Percentiles rank a stretch among this genome's conserved stretches.
Conservation (phyloP, 2,329 filamentous ascomycete species). For the Cladosporium colombiae region DNA sequence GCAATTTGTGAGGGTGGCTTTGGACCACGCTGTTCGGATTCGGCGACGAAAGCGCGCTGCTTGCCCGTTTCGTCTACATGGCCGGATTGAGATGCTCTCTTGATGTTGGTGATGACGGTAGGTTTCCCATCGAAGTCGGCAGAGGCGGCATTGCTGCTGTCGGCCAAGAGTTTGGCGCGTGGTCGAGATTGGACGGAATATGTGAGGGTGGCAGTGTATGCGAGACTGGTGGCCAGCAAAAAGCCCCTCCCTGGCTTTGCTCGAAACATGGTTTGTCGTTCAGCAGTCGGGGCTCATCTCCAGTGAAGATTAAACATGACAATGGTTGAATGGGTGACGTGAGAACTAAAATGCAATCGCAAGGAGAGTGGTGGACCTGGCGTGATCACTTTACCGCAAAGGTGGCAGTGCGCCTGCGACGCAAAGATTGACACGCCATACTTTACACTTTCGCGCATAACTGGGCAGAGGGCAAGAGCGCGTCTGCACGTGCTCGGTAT, state of each 20-base stretch:
- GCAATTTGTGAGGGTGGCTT: slow-evolving; percentile 6
- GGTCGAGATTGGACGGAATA: not conserved
- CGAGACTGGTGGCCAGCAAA: slow-evolving; percentile 3
- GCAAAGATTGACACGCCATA: slow-evolving; percentile 4
- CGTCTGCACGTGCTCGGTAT: not conserved
- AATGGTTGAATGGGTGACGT: not conserved
- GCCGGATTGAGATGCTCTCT: not conserved
- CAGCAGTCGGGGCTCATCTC: not conserved
- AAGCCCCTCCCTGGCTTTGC: slow-evolving; percentile 8
- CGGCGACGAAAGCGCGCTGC: not conserved
- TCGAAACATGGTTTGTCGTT: slow-evolving; percentile 8
- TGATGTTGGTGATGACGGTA: slow-evolving; percentile 2
- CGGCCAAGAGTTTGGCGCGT: not conserved
- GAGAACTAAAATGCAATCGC: not conserved
- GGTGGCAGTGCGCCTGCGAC: slow-evolving; percentile 4
- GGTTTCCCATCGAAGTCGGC: slow-evolving; percentile 4
- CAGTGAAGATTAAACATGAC: not conserved
- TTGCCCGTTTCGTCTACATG: not conserved
- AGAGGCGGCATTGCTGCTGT: slow-evolving; percentile 1
- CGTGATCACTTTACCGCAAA: not conserved
- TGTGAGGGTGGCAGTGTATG: slow-evolving; percentile 1
- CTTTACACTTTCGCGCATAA: slow-evolving; percentile 1
- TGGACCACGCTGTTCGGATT: not conserved
- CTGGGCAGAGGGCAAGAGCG: not conserved
- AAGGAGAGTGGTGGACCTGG: not conserved